phyloP scores from a whole-genome alignment of 1,284 basidiomycete species.

The Moesziomyces globuligerus region DNA sequence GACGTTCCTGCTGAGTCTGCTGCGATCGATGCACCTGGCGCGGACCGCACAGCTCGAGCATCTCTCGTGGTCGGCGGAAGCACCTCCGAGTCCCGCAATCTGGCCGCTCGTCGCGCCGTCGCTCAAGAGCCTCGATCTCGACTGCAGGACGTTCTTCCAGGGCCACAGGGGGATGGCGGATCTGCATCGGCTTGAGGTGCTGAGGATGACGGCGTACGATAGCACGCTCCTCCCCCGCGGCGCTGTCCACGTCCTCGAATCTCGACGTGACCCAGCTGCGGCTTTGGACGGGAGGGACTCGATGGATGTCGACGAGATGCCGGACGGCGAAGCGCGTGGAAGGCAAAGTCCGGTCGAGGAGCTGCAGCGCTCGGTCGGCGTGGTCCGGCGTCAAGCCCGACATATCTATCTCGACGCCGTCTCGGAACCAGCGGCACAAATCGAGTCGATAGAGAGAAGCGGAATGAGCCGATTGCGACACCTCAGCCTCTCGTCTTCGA shows the following conservation, averaged over 20 bases:
- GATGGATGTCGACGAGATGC: too few relatives aligned
- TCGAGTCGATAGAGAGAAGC: too few relatives aligned
- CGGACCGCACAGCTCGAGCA: slow-evolving; percentile 19
- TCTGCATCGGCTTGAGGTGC: slow-evolving; percentile 20
- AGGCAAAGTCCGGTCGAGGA: slow-evolving; percentile 5
- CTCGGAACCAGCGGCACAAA: background rate
- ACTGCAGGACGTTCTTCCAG: slow-evolving; percentile 29
- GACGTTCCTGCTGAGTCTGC: slow-evolving; percentile 15
- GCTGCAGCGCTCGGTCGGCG: slow-evolving; percentile 4
- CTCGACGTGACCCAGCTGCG: too few relatives aligned
- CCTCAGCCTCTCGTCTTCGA: slow-evolving; percentile 30
- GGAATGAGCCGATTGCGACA: background rate
- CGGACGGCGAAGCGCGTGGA: too few relatives aligned
- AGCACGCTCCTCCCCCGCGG: slow-evolving; percentile 31
- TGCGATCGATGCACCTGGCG: slow-evolving; percentile 18
- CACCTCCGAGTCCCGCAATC: slow-evolving; percentile 9
- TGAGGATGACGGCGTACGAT: slow-evolving; percentile 36
- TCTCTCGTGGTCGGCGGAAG: slow-evolving; percentile 26
- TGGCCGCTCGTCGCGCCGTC: slow-evolving; percentile 15
- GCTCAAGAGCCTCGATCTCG: slow-evolving; percentile 19
- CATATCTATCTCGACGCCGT: slow-evolving; percentile 23
- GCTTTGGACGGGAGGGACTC: too few relatives aligned
- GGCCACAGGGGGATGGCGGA: slow-evolving; percentile 18
- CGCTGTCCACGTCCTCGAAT: slow-evolving; percentile 10
- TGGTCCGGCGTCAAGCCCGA: background rate